Percentiles rank a stretch among this genome's conserved stretches.
Conservation (phyloP, 805 yeast species). For the Candida quercuum region DNA sequence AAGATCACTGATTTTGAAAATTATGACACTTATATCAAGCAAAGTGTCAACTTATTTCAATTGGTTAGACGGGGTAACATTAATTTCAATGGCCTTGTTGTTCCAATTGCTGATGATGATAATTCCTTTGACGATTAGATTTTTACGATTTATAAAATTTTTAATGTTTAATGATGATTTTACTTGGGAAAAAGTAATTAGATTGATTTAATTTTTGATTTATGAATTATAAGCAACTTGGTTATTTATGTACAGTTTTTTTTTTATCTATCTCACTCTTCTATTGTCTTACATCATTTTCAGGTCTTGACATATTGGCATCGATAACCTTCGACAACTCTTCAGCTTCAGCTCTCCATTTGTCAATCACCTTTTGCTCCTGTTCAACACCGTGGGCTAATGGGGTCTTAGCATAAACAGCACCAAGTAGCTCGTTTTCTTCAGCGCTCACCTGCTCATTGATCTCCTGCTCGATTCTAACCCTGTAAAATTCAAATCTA, state of each 20-base stretch:
- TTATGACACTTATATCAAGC: conserved; percentile 30
- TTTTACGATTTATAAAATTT: too few relatives aligned
- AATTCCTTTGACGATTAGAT: too few relatives aligned
- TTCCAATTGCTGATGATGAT: too few relatives aligned
- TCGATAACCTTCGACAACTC: conserved; percentile 41
- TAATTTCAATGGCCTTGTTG: not conserved
- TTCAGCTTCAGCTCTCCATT: conserved; percentile 70
- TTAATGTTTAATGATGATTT: too few relatives aligned
- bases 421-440: conserved; percentile 83
- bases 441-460: conserved; percentile 69
- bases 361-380: conserved; percentile 66
- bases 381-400: conserved; percentile 62
- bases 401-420: conserved; percentile 56
- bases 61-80: conserved; percentile 28
- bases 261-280: too few relatives aligned
- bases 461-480: conserved; percentile 79
- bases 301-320: conserved; percentile 15
- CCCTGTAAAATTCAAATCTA: conserved; percentile 79
- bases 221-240: too few relatives aligned
- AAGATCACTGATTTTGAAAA: conserved; percentile 29
- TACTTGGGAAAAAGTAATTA: too few relatives aligned
- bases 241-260: conserved; percentile 12
- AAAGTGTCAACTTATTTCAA: conserved; percentile 37
- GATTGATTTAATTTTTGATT: too few relatives aligned
- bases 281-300: too few relatives aligned